A percentile compares a stretch with the other conserved stretches of the same genome.
These are phyloP conservation scores for Populus hybrid DNA, from an alignment of 441 rosid species.

Conservation along the genomic window DNA sequence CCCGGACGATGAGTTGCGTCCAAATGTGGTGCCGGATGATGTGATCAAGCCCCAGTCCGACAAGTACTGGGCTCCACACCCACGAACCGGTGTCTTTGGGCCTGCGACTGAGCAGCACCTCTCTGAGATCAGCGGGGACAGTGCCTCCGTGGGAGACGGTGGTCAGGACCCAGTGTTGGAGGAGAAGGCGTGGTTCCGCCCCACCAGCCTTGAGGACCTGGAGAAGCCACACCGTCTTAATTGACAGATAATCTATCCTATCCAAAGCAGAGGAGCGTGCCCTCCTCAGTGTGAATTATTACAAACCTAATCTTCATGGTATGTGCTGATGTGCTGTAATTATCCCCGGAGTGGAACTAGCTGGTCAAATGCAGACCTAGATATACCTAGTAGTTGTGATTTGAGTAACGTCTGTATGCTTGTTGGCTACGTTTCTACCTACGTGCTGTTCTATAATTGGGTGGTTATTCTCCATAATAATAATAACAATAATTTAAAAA, in stretches of 20 bases:
- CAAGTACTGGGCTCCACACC: slow-evolving; percentile 89
- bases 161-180: slow-evolving; percentile 43
- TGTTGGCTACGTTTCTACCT: background rate
- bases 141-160: background rate
- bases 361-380: background rate
- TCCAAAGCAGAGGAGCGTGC: background rate
- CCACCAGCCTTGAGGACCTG: slow-evolving; percentile 71
- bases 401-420: background rate
- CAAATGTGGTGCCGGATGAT: slow-evolving; percentile 61
- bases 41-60: slow-evolving; percentile 60
- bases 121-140: slow-evolving; percentile 11
- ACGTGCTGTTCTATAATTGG: background rate
- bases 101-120: slow-evolving; percentile 41
- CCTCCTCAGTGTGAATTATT: background rate
- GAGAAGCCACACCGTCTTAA: slow-evolving; percentile 59
- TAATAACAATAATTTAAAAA: no score
- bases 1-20: slow-evolving; percentile 53
- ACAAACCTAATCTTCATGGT: background rate
- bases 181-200: slow-evolving; percentile 93
- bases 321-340: background rate
- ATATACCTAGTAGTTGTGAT: background rate
- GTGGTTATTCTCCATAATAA: background rate
- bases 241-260: background rate
- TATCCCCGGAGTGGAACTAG: background rate
- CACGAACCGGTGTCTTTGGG: slow-evolving; percentile 82